A percentile compares a stretch with the other conserved stretches of the same genome.
phyloP scores from a whole-genome alignment of 805 yeast genomes.

The Yamadazyma phyllophila region DNA sequence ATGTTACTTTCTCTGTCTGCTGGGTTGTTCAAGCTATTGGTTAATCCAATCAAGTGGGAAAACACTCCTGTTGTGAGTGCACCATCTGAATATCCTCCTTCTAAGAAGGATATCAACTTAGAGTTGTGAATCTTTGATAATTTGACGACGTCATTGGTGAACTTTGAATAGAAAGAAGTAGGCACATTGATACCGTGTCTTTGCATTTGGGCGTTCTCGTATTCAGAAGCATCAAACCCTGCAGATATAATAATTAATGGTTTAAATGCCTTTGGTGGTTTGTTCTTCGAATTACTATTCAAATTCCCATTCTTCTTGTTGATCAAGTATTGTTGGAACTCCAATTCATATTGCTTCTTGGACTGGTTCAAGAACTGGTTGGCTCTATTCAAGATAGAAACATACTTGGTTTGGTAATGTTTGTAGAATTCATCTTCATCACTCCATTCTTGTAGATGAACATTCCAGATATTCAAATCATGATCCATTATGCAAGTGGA shows the following conservation, averaged over 20 bases:
- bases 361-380: conserved; percentile 57
- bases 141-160: conserved; percentile 69
- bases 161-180: conserved; percentile 69
- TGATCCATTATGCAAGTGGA: conserved; percentile 78
- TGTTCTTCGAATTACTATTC: conserved; percentile 20
- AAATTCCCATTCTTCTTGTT: conserved; percentile 27
- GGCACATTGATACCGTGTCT: conserved; percentile 81
- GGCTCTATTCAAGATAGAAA: conserved; percentile 61
- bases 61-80: conserved; percentile 78
- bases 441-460: conserved; percentile 67
- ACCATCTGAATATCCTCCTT: conserved; percentile 85
- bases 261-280: conserved; percentile 38
- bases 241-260: conserved; percentile 72
- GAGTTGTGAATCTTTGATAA: conserved; percentile 65
- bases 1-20: conserved; percentile 12
- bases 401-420: conserved; percentile 60
- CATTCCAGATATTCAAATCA: conserved; percentile 78
- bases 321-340: conserved; percentile 25
- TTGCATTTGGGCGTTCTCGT: conserved; percentile 81
- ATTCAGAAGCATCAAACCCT: conserved; percentile 86
- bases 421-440: conserved; percentile 63
- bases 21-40: conserved; percentile 32
- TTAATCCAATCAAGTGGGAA: conserved; percentile 73
- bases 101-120: conserved; percentile 64
- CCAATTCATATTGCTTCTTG: conserved; percentile 42